phyloP scores from a whole-genome alignment of 768 basidiomycete genomes.

The Pleurotus giganteus region DNA sequence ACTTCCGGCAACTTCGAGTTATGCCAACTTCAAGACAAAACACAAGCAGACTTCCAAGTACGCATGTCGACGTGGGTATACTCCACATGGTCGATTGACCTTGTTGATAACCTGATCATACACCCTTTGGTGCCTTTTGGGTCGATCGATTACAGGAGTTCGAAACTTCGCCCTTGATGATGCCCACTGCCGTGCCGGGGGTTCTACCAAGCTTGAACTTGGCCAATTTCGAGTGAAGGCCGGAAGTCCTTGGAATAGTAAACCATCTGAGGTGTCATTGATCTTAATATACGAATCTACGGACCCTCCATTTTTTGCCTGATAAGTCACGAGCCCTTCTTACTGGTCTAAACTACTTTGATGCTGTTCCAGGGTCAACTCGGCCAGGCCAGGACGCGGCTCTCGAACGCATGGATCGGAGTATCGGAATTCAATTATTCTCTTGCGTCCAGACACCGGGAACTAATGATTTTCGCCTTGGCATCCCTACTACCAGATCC shows the following conservation, averaged over 20 bases:
- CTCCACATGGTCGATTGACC: conserved; percentile 25
- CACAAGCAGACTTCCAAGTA: conserved; percentile 83
- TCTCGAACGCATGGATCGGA: conserved; percentile 1
- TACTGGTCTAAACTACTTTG: background rate
- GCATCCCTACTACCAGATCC: too few relatives aligned
- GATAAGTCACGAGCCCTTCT: conserved; percentile 3
- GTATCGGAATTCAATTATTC: conserved; percentile 5
- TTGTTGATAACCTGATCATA: conserved; percentile 9
- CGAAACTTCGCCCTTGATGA: conserved; percentile 7
- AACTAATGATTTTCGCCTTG: too few relatives aligned
- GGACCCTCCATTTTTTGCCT: background rate
- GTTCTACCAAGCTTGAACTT: background rate
- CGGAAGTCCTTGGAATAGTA: background rate
- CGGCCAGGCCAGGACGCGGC: background rate
- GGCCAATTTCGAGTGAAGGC: conserved; percentile 6
- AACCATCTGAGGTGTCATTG: background rate
- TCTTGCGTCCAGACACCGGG: too few relatives aligned
- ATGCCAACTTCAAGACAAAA: conserved; percentile 70
- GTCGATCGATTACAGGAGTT: conserved; percentile 7
- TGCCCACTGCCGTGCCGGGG: background rate
- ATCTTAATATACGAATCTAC: conserved; percentile 1
- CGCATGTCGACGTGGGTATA: conserved; percentile 60
- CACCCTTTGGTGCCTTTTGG: conserved; percentile 8
- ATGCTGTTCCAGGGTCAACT: background rate
- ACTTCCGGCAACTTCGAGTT: conserved; percentile 76